Evolutionary conservation across 495 filamentous ascomycete genomes (phyloP), one percentile per base, ranked within the genome.

Genomic region (Echria macrotheca): DNA sequence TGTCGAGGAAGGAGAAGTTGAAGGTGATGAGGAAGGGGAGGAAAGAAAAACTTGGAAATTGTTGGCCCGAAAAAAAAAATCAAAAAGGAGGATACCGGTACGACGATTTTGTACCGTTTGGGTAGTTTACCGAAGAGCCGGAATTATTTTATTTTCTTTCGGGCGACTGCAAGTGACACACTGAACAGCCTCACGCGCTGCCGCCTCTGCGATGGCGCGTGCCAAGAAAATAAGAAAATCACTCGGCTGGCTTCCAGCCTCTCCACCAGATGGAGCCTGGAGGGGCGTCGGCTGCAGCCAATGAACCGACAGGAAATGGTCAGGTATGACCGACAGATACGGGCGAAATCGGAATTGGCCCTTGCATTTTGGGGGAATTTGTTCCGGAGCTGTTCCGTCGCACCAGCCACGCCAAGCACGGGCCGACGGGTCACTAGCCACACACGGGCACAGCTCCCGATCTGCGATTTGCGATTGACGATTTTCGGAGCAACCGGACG

Each of bases 291-390:
- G 5, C n/a, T 1, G 28, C 19, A 39, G 29, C 62, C 60, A 65
- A 65, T 63, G 42, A 59, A 1, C 3, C 3, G 10, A 2, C 10
- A 6, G 31, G 18, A 22, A 52, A 61, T 65, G 49, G 57, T 65
- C 54, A 65, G 55, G 41, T 52, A 28, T 21, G 45, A 29, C 23
- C 35, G 44, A 18, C 43, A 15, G 18, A 12, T 5, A 32, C 57
- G 62, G 60, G 53, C 49, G 48, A 55, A 57, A 22, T 61, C 62
- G 62, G 62, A 62, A 61, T 28, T 36, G 50, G 39, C 57, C 56
- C 12, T n/a, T 8, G 14, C 17, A 41, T n/a, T n/a, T n/a, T n/a
- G n/a, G n/a, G n/a, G n/a, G n/a, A n/a, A n/a, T n/a, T n/a, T n/a
- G n/a, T n/a, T n/a, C n/a, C n/a, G n/a, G n/a, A n/a, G n/a, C n/a